A percentile compares a stretch with the other conserved stretches of the same genome.
These are phyloP conservation scores for Chrysosporium queenslandicum DNA, from an alignment of 2,329 filamentous ascomycete genomes.

Conservation along the genomic window DNA sequence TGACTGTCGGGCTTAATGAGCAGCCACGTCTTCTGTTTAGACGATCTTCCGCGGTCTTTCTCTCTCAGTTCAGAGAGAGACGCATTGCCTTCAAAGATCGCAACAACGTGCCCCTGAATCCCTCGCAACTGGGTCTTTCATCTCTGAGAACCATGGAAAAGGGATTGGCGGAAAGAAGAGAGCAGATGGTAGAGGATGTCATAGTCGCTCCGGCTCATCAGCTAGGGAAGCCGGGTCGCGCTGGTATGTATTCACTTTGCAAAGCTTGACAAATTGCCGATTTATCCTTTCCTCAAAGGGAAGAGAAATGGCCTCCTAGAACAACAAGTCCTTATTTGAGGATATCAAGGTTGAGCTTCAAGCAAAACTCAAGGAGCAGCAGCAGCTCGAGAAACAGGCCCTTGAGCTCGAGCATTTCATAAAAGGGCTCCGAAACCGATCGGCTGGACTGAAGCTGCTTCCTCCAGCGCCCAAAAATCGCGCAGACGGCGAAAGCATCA, in stretches of 20 bases:
- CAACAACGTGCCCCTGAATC: too few relatives aligned
- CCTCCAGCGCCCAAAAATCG: constrained; percentile 7
- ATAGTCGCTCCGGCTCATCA: too few relatives aligned
- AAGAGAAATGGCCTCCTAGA: constrained; percentile 2
- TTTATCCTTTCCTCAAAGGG: background rate
- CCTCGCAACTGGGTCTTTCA: too few relatives aligned
- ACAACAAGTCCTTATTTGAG: constrained; percentile 1
- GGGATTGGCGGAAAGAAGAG: too few relatives aligned
- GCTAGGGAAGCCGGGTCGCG: too few relatives aligned
- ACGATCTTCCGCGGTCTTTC: too few relatives aligned
- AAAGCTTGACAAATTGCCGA: background rate
- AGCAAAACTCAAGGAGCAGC: constrained; percentile 1
- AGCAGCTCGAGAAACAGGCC: background rate
- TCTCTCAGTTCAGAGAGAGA: too few relatives aligned
- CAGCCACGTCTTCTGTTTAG: too few relatives aligned
- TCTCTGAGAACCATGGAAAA: too few relatives aligned
- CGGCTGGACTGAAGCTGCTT: background rate
- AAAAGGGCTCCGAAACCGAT: background rate
- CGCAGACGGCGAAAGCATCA: background rate
- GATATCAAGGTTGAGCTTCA: constrained; percentile 2
- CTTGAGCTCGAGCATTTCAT: background rate
- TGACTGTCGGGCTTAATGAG: too few relatives aligned
- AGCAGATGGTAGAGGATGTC: too few relatives aligned
- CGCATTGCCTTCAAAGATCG: too few relatives aligned
- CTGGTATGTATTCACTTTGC: background rate